These are phyloP conservation scores for Mucor circinelloides DNA, from an alignment of 371 early-diverging fungal genomes.

Conservation along the genomic window DNA sequence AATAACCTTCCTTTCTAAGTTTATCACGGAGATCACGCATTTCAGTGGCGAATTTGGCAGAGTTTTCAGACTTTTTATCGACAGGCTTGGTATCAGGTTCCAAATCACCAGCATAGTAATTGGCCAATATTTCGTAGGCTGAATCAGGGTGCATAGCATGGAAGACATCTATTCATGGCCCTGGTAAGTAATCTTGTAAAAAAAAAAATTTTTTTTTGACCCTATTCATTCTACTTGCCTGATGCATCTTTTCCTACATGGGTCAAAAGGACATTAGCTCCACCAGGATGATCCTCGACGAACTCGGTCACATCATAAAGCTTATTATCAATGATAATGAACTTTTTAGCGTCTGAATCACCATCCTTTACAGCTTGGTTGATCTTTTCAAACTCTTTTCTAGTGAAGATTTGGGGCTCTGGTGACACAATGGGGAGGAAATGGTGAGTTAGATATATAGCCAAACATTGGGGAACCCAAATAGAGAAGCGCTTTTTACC, in stretches of 20 bases:
- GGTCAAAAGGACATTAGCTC: slow-evolving; percentile 66
- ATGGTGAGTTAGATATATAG: background rate
- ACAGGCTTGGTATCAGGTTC: slow-evolving; percentile 38
- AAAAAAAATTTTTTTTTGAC: background rate
- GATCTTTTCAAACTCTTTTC: slow-evolving; percentile 39
- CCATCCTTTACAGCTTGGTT: slow-evolving; percentile 48
- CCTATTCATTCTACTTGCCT: slow-evolving; percentile 38
- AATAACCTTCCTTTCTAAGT: slow-evolving; percentile 65
- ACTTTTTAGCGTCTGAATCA: slow-evolving; percentile 54
- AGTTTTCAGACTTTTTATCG: slow-evolving; percentile 13
- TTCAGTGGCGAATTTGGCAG: slow-evolving; percentile 55
- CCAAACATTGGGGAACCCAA: slow-evolving; percentile 18
- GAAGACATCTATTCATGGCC: slow-evolving; percentile 69
- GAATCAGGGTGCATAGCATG: slow-evolving; percentile 81
- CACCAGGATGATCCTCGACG: slow-evolving; percentile 86
- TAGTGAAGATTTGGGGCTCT: slow-evolving; percentile 29
- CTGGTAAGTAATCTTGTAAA: background rate
- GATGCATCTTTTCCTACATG: slow-evolving; percentile 86
- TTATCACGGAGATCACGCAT: slow-evolving; percentile 67
- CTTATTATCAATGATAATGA: slow-evolving; percentile 79
- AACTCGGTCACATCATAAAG: slow-evolving; percentile 90
- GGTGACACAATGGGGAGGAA: slow-evolving; percentile 10
- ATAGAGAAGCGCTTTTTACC: background rate
- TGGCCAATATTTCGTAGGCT: slow-evolving; percentile 72
- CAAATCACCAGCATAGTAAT: slow-evolving; percentile 82